Evolutionary conservation across 441 rosid genomes (phyloP), one percentile per base, ranked within the genome.

Genomic region (Pelargonium australe): DNA sequence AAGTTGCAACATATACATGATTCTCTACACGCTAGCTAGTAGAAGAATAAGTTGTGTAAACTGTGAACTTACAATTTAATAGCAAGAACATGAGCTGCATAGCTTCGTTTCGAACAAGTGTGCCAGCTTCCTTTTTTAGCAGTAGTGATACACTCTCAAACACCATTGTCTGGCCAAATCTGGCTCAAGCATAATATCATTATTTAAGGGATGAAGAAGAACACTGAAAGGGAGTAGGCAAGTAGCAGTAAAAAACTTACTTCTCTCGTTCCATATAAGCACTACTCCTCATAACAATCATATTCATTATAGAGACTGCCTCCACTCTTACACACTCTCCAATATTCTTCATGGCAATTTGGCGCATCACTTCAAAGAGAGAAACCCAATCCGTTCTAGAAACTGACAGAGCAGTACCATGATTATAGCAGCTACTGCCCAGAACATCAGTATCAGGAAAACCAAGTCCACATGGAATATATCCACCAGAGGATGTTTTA

Each of bases 281-380:
- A 83, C 82, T 75, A 70, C 81, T 81, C 72, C 86, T 81, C 87
- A 82, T 76, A 73, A 89, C 64, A 75, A 95, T 80, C 80, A 84
- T 70, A 82, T 86, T 95, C 98, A 95, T 89, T 76, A 85, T 81
- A 28, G 90, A 84, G 55, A 86, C 72, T 65, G 96, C 96, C 81
- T 86, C 95, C 65, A 82, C 71, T 76, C 86, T 89, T 65, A 81
- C 80, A 76, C 43, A 14, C 76, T 80, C 88, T 73, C 91, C 88
- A 41, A 76, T 76, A 75, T 82, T 79, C 66, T 67, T 83, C 78
- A 76, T 60, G 53, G 81, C 80, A 68, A 86, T 81, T 78, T 75
- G 81, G 75, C 53, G 77, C 85, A 91, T 79, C 73, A 81, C 71
- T 67, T 77, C 72, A 85, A 87, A 86, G 9, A 90, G 75, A 72